Evolutionary conservation across 179 eudicot species (phyloP), one percentile per base, ranked within the genome.

Genomic region (Sideroxylon spinosum): DNA sequence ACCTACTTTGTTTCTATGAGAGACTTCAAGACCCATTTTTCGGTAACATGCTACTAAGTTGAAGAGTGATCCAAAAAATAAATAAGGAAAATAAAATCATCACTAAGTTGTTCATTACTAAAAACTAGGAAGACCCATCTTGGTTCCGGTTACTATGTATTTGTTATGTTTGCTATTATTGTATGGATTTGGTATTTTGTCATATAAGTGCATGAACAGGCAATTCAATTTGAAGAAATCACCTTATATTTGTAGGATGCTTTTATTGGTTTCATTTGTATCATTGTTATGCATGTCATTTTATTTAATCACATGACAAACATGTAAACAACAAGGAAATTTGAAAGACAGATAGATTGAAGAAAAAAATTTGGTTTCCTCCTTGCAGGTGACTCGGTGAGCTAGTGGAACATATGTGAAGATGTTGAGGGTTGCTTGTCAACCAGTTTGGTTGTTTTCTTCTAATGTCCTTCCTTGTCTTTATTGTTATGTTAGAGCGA

Each of bases 311-410:
- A 23, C 68, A 65, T 67, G 71, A 67, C 23, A 29, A 7, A 37
- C 50, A 20, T 46, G 44, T 9, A 20, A 22, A 46, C 73, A 44
- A 68, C 0, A 8, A 9, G 23, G 73, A 44, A 44, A 68, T 9
- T 44, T n/a, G 55, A 20, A 68, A 20, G 71, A 68, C 44, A 12
- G 20, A 19, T 48, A 32, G 25, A 48, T n/a, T 46, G 28, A 69
- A 69, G 55, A 4, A 44, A 32, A 16, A 4, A n/a, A 6, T 20
- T 68, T 23, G 25, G 75, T 22, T 71, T 46, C 49, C 26, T n/a
- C 52, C 12, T 50, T 71, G 60, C 75, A 71, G 75, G 75, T 23
- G 19, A 23, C 12, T 71, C 50, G 74, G 74, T n/a, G 20, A 52
- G 75, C 32, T 25, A 6, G 61, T 22, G 12, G 44, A 25, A 2